Evolutionary conservation across 306 rosid species (phyloP).

Genomic region (peach (Prunus persica)): DNA sequence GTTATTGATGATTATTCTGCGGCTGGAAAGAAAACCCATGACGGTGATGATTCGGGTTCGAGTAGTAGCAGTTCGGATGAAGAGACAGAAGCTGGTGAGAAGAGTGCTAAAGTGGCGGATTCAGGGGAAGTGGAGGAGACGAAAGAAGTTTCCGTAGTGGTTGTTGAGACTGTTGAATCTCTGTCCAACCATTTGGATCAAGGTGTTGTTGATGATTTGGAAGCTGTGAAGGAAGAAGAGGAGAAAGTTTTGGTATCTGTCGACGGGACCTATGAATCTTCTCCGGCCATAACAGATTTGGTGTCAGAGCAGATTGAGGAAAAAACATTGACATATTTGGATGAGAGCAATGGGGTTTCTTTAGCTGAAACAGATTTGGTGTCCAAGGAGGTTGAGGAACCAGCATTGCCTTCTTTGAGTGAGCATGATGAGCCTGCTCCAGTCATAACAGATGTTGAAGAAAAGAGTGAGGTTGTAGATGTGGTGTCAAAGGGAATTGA

Average conservation of each 20-base stretch:
- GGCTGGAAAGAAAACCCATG: conserved; percentile 6
- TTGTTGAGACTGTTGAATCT: conserved; percentile 18
- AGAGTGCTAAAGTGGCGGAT: conserved; percentile 4
- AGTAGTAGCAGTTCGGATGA: conserved; percentile 16
- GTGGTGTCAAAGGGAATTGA: conserved; percentile 27
- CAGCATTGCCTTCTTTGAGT: conserved; percentile 9
- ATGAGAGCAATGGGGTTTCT: conserved; percentile 2
- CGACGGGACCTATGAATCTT: conserved; percentile 5
- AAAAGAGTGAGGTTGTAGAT: conserved; percentile 15
- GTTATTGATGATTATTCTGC: conserved; percentile 15
- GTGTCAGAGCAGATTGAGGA: conserved; percentile 16
- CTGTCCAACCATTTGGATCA: neutral
- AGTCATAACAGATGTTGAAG: conserved; percentile 20
- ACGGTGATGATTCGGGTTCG: conserved; percentile 11
- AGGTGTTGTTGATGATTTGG: neutral
- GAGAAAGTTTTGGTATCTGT: conserved; percentile 6
- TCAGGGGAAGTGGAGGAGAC: conserved; percentile 14
- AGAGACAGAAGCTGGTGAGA: conserved; percentile 25
- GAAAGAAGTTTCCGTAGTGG: conserved; percentile 15
- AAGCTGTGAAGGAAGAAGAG: conserved; percentile 10
- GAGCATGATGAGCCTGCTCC: neutral
- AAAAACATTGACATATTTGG: neutral
- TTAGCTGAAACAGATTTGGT: conserved; percentile 18
- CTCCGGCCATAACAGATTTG: neutral
- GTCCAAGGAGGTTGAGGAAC: conserved; percentile 30